phyloP scores from a whole-genome alignment of 2,329 filamentous ascomycete species.

The Chrysoporthe cubensis region DNA sequence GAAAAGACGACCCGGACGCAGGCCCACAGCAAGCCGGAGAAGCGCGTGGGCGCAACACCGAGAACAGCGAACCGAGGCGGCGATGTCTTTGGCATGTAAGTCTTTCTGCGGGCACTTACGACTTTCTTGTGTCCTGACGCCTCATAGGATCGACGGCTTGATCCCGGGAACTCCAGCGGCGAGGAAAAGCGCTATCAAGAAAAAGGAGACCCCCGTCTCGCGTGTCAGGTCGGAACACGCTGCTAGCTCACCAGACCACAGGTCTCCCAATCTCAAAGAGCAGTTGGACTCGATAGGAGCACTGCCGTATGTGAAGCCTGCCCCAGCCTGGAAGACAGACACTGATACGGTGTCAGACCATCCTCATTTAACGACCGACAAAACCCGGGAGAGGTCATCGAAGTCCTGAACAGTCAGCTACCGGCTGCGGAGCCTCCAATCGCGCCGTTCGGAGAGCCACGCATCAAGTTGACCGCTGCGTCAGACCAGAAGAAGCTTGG shows the following conservation, averaged over 20 bases:
- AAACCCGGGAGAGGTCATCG: slow-evolving; percentile 80
- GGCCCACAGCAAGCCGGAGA: slow-evolving; percentile 64
- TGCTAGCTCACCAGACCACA: slow-evolving; percentile 50
- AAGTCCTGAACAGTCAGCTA: slow-evolving; percentile 81
- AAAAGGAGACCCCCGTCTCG: slow-evolving; percentile 51
- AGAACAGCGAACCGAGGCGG: slow-evolving; percentile 60
- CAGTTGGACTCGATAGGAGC: slow-evolving; percentile 44
- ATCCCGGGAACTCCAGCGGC: slow-evolving; percentile 64
- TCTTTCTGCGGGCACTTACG: slow-evolving; percentile 9
- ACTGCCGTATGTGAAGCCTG: slow-evolving; percentile 40
- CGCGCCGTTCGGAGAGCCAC: slow-evolving; percentile 72
- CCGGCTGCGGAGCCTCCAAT: slow-evolving; percentile 68
- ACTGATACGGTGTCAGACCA: slow-evolving; percentile 41
- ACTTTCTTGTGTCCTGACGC: slow-evolving; percentile 31
- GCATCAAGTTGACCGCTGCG: slow-evolving; percentile 82
- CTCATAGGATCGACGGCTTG: slow-evolving; percentile 65
- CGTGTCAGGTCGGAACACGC: slow-evolving; percentile 49
- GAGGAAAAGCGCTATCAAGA: slow-evolving; percentile 45
- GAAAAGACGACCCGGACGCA: slow-evolving; percentile 72
- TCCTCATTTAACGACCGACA: slow-evolving; percentile 74
- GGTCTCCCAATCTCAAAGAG: slow-evolving; percentile 46
- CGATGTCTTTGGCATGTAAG: slow-evolving; percentile 84
- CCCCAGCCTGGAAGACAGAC: not conserved
- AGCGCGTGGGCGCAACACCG: slow-evolving; percentile 65
- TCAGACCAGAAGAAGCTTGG: slow-evolving; percentile 88